Evolutionary conservation across 345 rosid genomes (phyloP), one percentile per base, ranked within the genome.

Genomic region (Sapria himalayana): DNA sequence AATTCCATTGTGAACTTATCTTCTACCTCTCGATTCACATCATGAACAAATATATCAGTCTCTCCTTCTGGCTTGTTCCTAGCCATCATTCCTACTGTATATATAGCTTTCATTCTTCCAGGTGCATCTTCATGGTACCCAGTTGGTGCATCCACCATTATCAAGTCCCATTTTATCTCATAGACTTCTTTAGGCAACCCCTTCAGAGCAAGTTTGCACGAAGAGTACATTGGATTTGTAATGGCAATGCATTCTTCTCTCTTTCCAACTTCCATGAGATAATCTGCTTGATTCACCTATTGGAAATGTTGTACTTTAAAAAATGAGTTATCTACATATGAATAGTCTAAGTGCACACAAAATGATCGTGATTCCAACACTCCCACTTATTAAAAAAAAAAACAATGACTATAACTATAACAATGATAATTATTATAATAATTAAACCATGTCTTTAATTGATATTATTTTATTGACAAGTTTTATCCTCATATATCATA

Each of bases 121-220:
- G 95, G 98, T 2, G 91, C 84, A 32, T 79, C 91, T 3, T 71
- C 72, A 14, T 69, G 64, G 59, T 72, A 82, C 2, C 91, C 94
- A 0, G 84, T 74, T 0, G 91, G 91, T 1, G 98, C 98, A 18
- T 82, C 93, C 0, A 89, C 93, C 93, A 79, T 82, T 10, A 89
- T 82, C 31, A 82, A 46, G 49, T 89, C 86, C 93, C 95, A 89
- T 6, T 54, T 53, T 1, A 50, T 65, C 13, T 76, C 79, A 29
- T 78, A 81, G 15, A 89, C 71, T n/a, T 74, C 78, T n/a, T 39
- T 46, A 1, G 94, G 94, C 32, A 89, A 53, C 1, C 95, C 81
- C 50, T 79, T 79, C 25, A 82, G 47, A 7, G 92, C 91, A n/a
- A 89, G 69, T 23, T 70, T 77, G 49, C 98, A 82, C 70, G 69